Percentiles rank a stretch among this genome's conserved stretches.
Evolutionary conservation across 208 protist genomes (phyloP).

Genomic region (Ichthyophonus hoferi): DNA sequence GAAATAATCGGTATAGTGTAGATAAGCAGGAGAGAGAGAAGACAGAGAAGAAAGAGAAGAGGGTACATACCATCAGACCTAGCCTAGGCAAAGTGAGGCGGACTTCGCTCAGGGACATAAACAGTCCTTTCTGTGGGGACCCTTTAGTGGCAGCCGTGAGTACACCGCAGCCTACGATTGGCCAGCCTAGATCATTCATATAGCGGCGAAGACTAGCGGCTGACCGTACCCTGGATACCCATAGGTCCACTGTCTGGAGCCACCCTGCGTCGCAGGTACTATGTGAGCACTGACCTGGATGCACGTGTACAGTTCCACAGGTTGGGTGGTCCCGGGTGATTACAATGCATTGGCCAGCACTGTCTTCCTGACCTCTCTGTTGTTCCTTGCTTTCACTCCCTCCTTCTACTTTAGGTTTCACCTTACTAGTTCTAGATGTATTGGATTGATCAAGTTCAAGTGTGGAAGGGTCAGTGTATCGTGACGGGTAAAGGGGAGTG

Average conservation of each 20-base stretch:
- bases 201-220: not conserved
- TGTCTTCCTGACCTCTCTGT: no score
- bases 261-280: not conserved
- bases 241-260: not conserved
- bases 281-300: not conserved
- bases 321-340: not conserved
- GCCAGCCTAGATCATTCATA: not conserved
- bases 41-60: no score
- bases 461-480: no score
- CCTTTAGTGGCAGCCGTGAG: not conserved
- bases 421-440: no score
- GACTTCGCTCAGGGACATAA: not conserved
- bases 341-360: no score
- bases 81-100: not conserved
- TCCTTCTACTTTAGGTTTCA: no score
- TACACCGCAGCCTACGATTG: not conserved
- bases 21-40: no score
- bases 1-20: no score
- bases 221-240: not conserved
- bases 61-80: not conserved
- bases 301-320: not conserved
- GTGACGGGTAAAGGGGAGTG: no score
- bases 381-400: no score
- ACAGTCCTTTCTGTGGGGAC: not conserved
- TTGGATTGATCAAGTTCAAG: no score